phyloP scores from a whole-genome alignment of 176 grass and related monocot species.

The Hordeum marinum region DNA sequence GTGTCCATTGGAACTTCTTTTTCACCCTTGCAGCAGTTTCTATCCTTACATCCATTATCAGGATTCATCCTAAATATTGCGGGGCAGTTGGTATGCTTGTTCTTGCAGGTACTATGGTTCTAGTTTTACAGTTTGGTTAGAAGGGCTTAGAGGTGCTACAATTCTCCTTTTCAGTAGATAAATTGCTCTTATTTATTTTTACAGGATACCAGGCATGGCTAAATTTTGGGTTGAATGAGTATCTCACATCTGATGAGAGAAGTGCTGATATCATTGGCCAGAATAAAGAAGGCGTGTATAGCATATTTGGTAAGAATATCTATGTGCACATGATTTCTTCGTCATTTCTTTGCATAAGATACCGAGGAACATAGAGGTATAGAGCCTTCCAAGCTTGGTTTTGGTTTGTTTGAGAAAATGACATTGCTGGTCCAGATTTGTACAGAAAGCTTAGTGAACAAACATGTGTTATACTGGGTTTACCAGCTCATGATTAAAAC shows the following conservation, averaged over 20 bases:
- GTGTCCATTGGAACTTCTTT: constrained; percentile 99
- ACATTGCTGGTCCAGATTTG: neutral
- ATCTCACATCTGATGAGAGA: constrained; percentile 83
- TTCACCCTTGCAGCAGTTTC: constrained; percentile 90
- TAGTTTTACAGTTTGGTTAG: constrained; percentile 15
- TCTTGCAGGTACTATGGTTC: constrained; percentile 52
- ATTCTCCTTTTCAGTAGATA: constrained; percentile 2
- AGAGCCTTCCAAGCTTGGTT: neutral
- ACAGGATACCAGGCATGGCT: constrained; percentile 78
- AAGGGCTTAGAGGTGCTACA: neutral
- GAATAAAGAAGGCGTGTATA: constrained; percentile 94
- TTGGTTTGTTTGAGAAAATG: neutral
- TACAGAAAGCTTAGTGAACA: neutral
- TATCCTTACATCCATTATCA: constrained; percentile 67
- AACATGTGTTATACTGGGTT: neutral
- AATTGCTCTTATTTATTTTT: constrained; percentile 5
- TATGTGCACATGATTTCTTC: neutral
- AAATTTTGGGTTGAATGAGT: constrained; percentile 66
- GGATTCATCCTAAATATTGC: constrained; percentile 72
- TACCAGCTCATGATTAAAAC: neutral
- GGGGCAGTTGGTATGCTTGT: constrained; percentile 72
- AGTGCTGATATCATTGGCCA: constrained; percentile 62
- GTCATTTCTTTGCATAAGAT: constrained; percentile 15
- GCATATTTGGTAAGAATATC: constrained; percentile 68
- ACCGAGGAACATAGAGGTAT: neutral